Percentiles rank a stretch among this genome's conserved stretches.
phyloP scores from a whole-genome alignment of 495 filamentous ascomycete species.

The Penicillium turbatum region DNA sequence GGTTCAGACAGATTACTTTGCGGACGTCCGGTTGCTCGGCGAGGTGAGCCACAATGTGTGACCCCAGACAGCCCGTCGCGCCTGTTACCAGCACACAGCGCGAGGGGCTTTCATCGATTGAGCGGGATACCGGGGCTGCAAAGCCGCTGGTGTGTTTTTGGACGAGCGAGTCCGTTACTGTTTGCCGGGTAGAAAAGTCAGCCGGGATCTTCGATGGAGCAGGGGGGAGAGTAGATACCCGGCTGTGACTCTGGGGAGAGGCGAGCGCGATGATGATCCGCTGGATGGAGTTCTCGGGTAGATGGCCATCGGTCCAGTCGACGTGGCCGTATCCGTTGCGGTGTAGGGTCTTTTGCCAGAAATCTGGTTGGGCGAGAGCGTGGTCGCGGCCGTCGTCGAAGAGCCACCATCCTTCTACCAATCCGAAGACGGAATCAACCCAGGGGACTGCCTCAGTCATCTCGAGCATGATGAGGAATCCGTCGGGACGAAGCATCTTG shows the following conservation, averaged over 20 bases:
- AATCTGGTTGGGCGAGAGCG: conserved; percentile 29
- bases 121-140: background rate
- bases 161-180: conserved; percentile 29
- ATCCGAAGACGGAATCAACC: conserved; percentile 45
- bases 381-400: conserved; percentile 48
- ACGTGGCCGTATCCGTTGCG: conserved; percentile 43
- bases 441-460: conserved; percentile 37
- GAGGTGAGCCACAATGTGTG: conserved; percentile 41
- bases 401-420: conserved; percentile 53
- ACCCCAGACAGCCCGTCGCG: conserved; percentile 49
- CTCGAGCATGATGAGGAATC: conserved; percentile 43
- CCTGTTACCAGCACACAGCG: conserved; percentile 48
- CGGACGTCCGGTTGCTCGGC: conserved; percentile 30
- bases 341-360: conserved; percentile 39
- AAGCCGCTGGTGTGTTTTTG: conserved; percentile 19
- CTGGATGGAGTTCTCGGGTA: conserved; percentile 38
- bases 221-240: background rate
- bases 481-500: conserved; percentile 35
- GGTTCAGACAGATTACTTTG: conserved; percentile 9
- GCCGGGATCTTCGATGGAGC: background rate
- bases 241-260: conserved; percentile 24
- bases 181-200: conserved; percentile 21
- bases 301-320: conserved; percentile 45
- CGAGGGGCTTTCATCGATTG: background rate
- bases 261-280: conserved; percentile 43